Conservation (phyloP, 345 rosid genomes). For the Streptanthus diversifolius region DNA sequence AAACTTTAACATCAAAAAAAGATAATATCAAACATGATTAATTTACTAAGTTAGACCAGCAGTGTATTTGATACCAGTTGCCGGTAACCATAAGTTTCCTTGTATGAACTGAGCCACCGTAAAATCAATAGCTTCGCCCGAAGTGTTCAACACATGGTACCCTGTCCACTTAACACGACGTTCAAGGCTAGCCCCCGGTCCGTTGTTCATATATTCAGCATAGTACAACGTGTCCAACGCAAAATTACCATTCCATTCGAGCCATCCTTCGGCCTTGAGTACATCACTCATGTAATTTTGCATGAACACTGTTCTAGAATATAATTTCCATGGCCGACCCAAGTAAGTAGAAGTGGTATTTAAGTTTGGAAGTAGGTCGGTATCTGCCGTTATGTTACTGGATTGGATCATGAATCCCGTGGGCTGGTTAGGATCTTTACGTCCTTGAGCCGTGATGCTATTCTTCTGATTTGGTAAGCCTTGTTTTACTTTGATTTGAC, state of each 20-base stretch:
- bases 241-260: slow-evolving; percentile 59
- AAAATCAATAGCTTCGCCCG: slow-evolving; percentile 51
- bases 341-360: slow-evolving; percentile 55
- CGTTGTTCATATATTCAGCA: slow-evolving; percentile 66
- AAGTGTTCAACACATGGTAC: slow-evolving; percentile 43
- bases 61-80: slow-evolving; percentile 49
- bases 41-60: slow-evolving; percentile 20
- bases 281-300: slow-evolving; percentile 54
- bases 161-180: slow-evolving; percentile 78
- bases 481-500: slow-evolving; percentile 56
- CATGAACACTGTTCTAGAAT: slow-evolving; percentile 75
- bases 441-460: slow-evolving; percentile 84
- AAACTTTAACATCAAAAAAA: no score
- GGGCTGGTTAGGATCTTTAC: slow-evolving; percentile 57
- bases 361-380: slow-evolving; percentile 45
- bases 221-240: slow-evolving; percentile 62
- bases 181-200: slow-evolving; percentile 52
- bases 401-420: slow-evolving; percentile 88
- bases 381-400: slow-evolving; percentile 66
- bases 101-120: slow-evolving; percentile 63
- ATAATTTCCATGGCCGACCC: slow-evolving; percentile 85
- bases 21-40: neutral
- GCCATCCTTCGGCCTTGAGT: slow-evolving; percentile 71
- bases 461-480: slow-evolving; percentile 69
- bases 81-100: slow-evolving; percentile 70